Evolutionary conservation across 148 eudicot genomes (phyloP).

Genomic region (Linanthus parryae): DNA sequence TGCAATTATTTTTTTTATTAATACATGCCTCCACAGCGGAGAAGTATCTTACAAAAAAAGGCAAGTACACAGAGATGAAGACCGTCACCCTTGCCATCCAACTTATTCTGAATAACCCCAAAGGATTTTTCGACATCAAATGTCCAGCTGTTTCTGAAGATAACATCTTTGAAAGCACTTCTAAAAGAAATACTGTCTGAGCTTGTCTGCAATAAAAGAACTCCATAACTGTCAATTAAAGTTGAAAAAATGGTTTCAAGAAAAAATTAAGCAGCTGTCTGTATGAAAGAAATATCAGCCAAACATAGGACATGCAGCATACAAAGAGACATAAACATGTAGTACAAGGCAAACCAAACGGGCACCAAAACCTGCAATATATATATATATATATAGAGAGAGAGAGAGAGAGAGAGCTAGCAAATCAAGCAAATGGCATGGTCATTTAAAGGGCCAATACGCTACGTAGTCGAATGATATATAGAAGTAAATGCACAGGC

Average conservation of each 20-base stretch:
- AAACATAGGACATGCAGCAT: background rate
- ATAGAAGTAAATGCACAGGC: no score
- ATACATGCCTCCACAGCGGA: background rate
- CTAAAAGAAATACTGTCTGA: conserved; percentile 71
- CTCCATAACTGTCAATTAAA: no score
- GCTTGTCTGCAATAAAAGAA: conserved; percentile 62
- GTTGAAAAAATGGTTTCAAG: no score
- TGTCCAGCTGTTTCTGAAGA: conserved; percentile 44
- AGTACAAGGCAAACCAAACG: no score
- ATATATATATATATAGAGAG: no score
- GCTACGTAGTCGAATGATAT: no score
- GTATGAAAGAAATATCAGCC: background rate
- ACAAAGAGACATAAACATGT: no score
- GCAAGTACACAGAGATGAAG: conserved; percentile 3
- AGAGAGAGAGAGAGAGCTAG: no score
- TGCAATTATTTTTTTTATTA: conserved; percentile 10
- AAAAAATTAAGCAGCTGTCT: background rate
- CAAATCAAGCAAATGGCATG: no score
- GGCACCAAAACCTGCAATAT: no score
- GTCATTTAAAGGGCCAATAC: no score
- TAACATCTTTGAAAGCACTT: conserved; percentile 92
- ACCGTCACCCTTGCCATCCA: conserved; percentile 48
- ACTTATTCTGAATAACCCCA: conserved; percentile 45
- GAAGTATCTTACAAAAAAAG: background rate
- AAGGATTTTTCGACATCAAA: conserved; percentile 50